Base-by-base conservation (phyloP, 2,329 filamentous ascomycete genomes). In the Ophiostoma himal-ulmi region DNA sequence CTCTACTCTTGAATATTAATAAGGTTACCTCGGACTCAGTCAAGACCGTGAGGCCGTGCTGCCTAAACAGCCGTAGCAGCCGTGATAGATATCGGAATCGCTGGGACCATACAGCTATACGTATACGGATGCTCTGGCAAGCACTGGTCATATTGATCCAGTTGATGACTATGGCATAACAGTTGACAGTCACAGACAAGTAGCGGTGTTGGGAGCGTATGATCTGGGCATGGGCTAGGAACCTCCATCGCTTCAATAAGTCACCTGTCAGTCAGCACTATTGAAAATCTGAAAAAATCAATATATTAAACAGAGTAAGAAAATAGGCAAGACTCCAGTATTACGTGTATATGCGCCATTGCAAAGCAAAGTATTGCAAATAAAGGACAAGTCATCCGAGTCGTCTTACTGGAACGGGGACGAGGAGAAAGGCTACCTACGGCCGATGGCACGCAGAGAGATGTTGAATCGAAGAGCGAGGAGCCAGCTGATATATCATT, bases 261-360 rank as follows among this genome's bases (percentile, higher is more conserved):
- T 48, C 52, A 57, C 52, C 22, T 57, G 52, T 57, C 48, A 26
- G 52, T 57, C 52, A 57, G 52, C 52, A 57, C 52, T 22, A 57
- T 57, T 48, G 44, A 5, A 48, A 48, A 48, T 48, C 17, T 20
- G 44, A 8, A 48, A 48, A 2, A 48, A n/a, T n/a, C 44, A 48
- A 48, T 48, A 48, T 48, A 48, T 57, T 5, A 57, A 22, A 57
- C 17, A 57, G 22, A 13, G 52, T 57, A 26, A 57, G 52, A 26
- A 22, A 57, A 14, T 57, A 48, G 22, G n/a, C 52, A 57, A 26
- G 6, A 44, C 11, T 57, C n/a, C 7, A 57, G 2, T 20, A 48
- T 48, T 48, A n/a, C 44, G 44, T 48, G 44, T 20, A n/a, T 48
- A n/a, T 48, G 52, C 52, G 4, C 48, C 48, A 8, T 54, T 54